Evolutionary conservation across 352 stramenopile species (phyloP), one percentile per base, ranked within the genome.

Genomic region (Phytopythium vexans): DNA sequence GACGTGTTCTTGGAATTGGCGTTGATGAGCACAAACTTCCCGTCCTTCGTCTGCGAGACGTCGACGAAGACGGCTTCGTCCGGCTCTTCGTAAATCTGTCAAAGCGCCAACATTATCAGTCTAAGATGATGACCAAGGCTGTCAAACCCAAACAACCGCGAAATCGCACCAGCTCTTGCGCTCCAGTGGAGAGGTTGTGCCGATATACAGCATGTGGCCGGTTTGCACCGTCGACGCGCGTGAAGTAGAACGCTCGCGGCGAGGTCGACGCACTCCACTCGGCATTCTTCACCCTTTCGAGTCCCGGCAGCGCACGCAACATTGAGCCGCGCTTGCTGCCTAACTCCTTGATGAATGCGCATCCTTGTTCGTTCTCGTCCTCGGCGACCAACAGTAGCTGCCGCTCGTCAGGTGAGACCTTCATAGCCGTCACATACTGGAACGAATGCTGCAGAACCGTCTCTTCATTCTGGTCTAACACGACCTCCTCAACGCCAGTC

Each of bases 1-100:
- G 86, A 95, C 43, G 72, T 77, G 45, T 75, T 79, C 66, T 95
- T 95, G 3, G 80, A 91, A 66, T 96, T 95, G 70, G 76, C 89
- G 55, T 94, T 95, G 52, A 95, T 89, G 15, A 94, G 61, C 39
- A 96, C 70, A 39, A 85, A 93, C 10, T 56, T 43, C 43, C 64
- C 72, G 70, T 95, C 87, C 49, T 96, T 96, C 1, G 84, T 94
- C 21, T 77, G 75, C 9, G 82, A 87, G 7, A 95, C 72, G 58
- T 96, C 88, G 50, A 96, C 71, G 48, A 89, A 95, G 27, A 92
- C 82, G 6, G 77, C 76, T n/a, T 75, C 66, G 42, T 95, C 71
- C 12, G 70, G 52, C 52, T 95, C 86, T 37, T 88, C 75, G 40
- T 87, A 95, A 6, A 94, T 69, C 80, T 92, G 40, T 37, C 40